A percentile compares a stretch with the other conserved stretches of the same genome.
Conservation (phyloP, 2,329 filamentous ascomycete genomes). For the Penicillium aurantiogriseum region DNA sequence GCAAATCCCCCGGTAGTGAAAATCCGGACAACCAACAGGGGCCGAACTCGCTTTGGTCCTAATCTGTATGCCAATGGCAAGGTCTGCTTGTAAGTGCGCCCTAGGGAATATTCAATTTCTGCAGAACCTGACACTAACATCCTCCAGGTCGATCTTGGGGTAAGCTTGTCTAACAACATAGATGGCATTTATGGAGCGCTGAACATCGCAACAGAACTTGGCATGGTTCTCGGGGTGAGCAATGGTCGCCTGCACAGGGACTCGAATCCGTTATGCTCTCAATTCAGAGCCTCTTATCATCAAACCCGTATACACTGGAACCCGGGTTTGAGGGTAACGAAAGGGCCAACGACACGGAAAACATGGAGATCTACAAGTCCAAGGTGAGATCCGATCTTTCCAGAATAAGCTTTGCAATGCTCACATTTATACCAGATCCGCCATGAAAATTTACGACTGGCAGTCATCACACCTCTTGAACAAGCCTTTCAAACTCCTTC, state of each 20-base stretch:
- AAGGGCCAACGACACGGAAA: conserved; percentile 64
- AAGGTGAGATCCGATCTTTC: conserved; percentile 60
- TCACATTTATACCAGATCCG: conserved; percentile 62
- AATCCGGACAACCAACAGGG: conserved; percentile 82
- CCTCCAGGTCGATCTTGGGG: conserved; percentile 75
- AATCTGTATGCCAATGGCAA: conserved; percentile 92
- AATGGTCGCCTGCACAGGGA: conserved; percentile 96
- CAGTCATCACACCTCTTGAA: conserved; percentile 83
- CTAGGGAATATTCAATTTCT: neutral
- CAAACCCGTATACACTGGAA: conserved; percentile 93
- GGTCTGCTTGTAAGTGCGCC: conserved; percentile 74
- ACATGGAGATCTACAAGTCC: conserved; percentile 71
- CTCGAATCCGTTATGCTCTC: conserved; percentile 92
- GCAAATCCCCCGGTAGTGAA: conserved; percentile 60
- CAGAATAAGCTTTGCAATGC: neutral
- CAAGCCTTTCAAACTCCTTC: conserved; percentile 56
- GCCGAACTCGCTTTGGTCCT: conserved; percentile 86
- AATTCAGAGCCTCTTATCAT: conserved; percentile 92
- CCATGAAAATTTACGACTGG: conserved; percentile 84
- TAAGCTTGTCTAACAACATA: conserved; percentile 43
- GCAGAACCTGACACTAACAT: conserved; percentile 17
- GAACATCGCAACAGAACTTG: conserved; percentile 68
- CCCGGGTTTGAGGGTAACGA: conserved; percentile 83
- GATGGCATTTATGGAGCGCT: conserved; percentile 1
- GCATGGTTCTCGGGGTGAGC: conserved; percentile 83